These are phyloP conservation scores for Dendrobium chrysotoxum DNA, from an alignment of 106 monocot genomes.

Conservation along the genomic window DNA sequence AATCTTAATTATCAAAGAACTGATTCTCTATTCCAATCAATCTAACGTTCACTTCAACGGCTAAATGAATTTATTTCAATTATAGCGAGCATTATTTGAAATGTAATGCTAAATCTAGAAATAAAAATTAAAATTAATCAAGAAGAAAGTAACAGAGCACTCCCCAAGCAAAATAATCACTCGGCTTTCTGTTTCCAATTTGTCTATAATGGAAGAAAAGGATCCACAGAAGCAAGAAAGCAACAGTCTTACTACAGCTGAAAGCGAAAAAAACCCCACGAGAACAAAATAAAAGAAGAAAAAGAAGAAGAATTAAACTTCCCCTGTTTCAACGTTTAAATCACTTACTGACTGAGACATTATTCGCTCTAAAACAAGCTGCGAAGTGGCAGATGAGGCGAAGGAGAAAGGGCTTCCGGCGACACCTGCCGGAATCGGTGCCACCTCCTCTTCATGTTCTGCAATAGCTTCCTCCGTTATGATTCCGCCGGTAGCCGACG, in stretches of 20 bases:
- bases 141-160: background rate
- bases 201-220: background rate
- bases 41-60: too few species aligned
- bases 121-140: background rate
- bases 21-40: too few species aligned
- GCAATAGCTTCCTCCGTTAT: constrained; percentile 20
- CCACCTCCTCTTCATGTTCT: constrained; percentile 12
- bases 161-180: too few species aligned
- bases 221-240: background rate
- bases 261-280: background rate
- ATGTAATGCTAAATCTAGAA: background rate
- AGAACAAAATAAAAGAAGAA: background rate
- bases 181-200: background rate
- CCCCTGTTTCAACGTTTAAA: background rate
- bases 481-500: background rate
- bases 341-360: constrained; percentile 67
- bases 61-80: too few species aligned
- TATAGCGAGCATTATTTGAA: too few species aligned
- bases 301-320: background rate
- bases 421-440: constrained; percentile 6
- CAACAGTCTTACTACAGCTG: background rate
- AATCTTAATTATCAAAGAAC: too few species aligned
- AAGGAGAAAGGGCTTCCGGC: constrained; percentile 52
- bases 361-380: constrained; percentile 66
- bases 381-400: constrained; percentile 58